phyloP scores from a whole-genome alignment of 1,139 yeast genomes.

The Nadsonia commutata region DNA sequence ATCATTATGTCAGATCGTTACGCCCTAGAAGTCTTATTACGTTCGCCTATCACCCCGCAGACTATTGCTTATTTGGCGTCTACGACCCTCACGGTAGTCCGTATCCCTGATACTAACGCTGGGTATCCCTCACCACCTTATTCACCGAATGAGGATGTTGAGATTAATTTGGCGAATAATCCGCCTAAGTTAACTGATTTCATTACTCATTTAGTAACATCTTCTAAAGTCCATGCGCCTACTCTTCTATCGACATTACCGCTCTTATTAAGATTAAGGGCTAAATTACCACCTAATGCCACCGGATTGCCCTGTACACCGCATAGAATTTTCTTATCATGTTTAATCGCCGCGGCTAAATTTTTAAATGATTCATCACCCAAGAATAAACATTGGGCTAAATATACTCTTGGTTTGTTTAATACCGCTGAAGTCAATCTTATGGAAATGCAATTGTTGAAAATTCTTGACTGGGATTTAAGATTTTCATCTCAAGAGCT shows the following conservation, averaged over 20 bases:
- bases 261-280: conserved; percentile 61
- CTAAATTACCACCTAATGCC: conserved; percentile 72
- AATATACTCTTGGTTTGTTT: conserved; percentile 74
- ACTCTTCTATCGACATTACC: conserved; percentile 86
- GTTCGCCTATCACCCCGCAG: conserved; percentile 59
- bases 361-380: conserved; percentile 88
- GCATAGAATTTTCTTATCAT: conserved; percentile 81
- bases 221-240: conserved; percentile 88
- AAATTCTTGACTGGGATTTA: conserved; percentile 73
- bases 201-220: conserved; percentile 54
- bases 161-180: conserved; percentile 3
- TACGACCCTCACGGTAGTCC: conserved; percentile 53
- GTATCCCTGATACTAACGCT: conserved; percentile 35
- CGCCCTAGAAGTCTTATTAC: conserved; percentile 61
- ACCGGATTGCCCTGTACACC: conserved; percentile 89
- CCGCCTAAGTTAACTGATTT: conserved; percentile 40
- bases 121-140: conserved; percentile 32
- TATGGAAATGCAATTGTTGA: conserved; percentile 77
- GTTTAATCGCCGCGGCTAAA: conserved; percentile 80
- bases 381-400: conserved; percentile 89
- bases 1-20: conserved; percentile 32
- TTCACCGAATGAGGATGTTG: conserved; percentile 21
- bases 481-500: conserved; percentile 57
- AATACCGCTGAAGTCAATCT: conserved; percentile 68
- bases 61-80: conserved; percentile 74